Evolutionary conservation across 805 yeast genomes (phyloP), one percentile per base, ranked within the genome.

Genomic region (Monosporozyma aerobia): DNA sequence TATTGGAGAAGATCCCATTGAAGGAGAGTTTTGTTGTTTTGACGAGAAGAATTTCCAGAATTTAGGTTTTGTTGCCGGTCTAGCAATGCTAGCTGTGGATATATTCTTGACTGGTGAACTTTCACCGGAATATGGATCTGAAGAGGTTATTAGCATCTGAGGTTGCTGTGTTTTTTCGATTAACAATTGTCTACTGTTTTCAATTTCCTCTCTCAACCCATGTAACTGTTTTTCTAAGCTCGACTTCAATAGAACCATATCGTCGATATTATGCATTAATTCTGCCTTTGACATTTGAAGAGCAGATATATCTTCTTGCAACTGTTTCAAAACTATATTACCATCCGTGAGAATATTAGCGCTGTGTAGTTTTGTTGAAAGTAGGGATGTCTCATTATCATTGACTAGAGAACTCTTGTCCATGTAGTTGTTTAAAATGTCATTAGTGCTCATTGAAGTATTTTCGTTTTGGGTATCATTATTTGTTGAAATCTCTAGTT

Each of bases 41-140:
- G 47, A 11, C 6, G 63, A 60, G 41, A 69, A 68, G 5, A 63
- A 54, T 48, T 66, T 69, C 72, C 72, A 69, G 50, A 69, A 69
- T 52, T 60, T 61, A 5, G 69, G 68, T 51, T 63, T 65, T n/a
- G 60, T 53, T 44, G 61, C 61, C 32, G 60, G 57, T 46, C 61
- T 59, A 30, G 53, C 63, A 8, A 59, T 56, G 50, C 62, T 63
- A 6, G 60, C 60, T 5, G 60, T 58, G 44, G 58, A 57, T 19
- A 63, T 48, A 50, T 58, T 59, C 32, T 56, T 63, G 6, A 29
- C 32, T n/a, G 59, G 57, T 14, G 56, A 48, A 8, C 32, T 23
- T 5, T 52, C 58, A 23, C 50, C 56, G 16, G 37, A 45, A 30
- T 19, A 44, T 16, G 51, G 14, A 27, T 49, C 51, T 2, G 47